Percentiles rank a stretch among this genome's conserved stretches.
These are phyloP conservation scores for Yamadazyma ubonensis DNA, from an alignment of 805 yeast genomes.

Conservation along the genomic window DNA sequence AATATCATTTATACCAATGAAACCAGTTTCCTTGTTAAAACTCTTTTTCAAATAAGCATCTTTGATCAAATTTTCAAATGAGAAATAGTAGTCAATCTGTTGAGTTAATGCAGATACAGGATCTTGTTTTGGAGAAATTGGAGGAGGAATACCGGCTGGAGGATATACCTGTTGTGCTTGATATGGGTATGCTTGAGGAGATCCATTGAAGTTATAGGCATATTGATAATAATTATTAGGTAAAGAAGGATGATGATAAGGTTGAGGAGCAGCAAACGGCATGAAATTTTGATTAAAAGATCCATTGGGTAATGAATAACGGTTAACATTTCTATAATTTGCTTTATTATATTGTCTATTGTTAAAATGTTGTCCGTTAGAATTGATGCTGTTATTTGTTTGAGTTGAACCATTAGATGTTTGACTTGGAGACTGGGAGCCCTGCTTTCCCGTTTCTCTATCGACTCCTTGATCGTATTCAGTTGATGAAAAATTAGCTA, in stretches of 20 bases:
- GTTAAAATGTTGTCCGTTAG: slow-evolving; percentile 9
- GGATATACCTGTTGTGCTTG: slow-evolving; percentile 3
- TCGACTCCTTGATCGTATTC: too few relatives aligned
- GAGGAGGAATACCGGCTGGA: slow-evolving; percentile 41
- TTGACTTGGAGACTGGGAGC: slow-evolving; percentile 4
- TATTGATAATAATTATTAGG: slow-evolving; percentile 14
- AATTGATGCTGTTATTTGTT: slow-evolving; percentile 3
- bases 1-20: slow-evolving; percentile 60
- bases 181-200: slow-evolving; percentile 18
- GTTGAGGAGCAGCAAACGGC: slow-evolving; percentile 12
- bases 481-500: too few relatives aligned
- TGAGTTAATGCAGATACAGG: slow-evolving; percentile 44
- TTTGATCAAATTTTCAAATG: slow-evolving; percentile 80
- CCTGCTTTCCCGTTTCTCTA: background rate
- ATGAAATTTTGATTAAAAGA: slow-evolving; percentile 11
- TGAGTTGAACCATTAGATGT: slow-evolving; percentile 10
- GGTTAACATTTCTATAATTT: slow-evolving; percentile 16
- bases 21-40: slow-evolving; percentile 70
- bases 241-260: slow-evolving; percentile 16
- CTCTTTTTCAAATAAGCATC: slow-evolving; percentile 80
- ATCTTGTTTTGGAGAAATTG: slow-evolving; percentile 47
- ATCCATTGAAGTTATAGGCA: slow-evolving; percentile 8
- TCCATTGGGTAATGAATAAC: slow-evolving; percentile 16
- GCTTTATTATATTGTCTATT: slow-evolving; percentile 12
- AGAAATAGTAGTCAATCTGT: slow-evolving; percentile 89